Base-by-base conservation (phyloP, 352 stramenopile species). In the Phytophthora colocasiae region DNA sequence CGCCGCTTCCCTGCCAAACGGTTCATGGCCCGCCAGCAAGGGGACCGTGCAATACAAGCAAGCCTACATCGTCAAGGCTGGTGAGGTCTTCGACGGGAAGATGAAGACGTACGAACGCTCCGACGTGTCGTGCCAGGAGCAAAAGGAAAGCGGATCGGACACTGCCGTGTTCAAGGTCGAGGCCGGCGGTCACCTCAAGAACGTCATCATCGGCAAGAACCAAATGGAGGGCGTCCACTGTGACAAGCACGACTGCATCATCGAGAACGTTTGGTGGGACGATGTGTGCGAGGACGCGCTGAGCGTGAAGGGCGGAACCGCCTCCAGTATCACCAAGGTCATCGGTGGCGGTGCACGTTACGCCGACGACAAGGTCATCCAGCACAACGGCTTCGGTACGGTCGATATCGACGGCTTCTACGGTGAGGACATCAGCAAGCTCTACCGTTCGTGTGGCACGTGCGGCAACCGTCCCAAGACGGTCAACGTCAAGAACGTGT, bases 271-370 rank as follows among this genome's bases (percentile, higher is more conserved):
- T 12, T 41, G 36, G 36, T 41, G 36, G 36, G 36, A 41, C 36
- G 36, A 41, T 10, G 36, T 41, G 36, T 41, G 36, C 14, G 36
- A 72, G 41, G 58, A 72, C 40, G 64, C 64, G 32, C 49, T 66
- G 2, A 59, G 50, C 41, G 67, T 68, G 57, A 72, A 69, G 44
- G 50, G 50, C 40, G 64, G 64, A 31, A 41, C 36, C 36, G 36
- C 36, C 11, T 41, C 36, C 11, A 41, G 36, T 41, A 10, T 41
- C 11, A 41, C 36, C 36, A 41, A 41, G 36, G 36, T 41, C 36
- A 41, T 17, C 36, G 36, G 36, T 41, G 36, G 36, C 12, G 36
- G 36, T 10, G 36, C 36, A 2, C 36, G 36, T n/a, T 41, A 41
- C 8, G 36, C 36, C 36, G 36, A 41, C 36, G 36, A 41, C 8